Conservation (phyloP, 495 filamentous ascomycete species). For the Hyphodiscus hymeniophilus region DNA sequence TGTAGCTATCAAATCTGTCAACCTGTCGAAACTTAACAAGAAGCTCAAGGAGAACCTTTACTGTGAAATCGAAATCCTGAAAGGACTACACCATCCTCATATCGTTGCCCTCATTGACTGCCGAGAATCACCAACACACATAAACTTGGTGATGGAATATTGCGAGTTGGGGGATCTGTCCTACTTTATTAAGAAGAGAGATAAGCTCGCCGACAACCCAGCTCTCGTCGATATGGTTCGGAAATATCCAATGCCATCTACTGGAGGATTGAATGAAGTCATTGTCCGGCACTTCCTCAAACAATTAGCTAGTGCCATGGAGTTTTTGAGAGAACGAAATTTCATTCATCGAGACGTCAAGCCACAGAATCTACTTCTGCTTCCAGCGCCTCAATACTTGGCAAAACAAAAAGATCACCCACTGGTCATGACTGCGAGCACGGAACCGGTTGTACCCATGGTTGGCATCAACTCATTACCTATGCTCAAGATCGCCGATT, state of each 20-base stretch:
- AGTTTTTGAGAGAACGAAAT: conserved; percentile 76
- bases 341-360: conserved; percentile 97
- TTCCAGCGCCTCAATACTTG: conserved; percentile 64
- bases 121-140: conserved; percentile 74
- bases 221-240: conserved; percentile 76
- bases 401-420: conserved; percentile 30
- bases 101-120: conserved; percentile 95
- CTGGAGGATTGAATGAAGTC: conserved; percentile 85
- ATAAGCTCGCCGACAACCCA: conserved; percentile 63
- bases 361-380: conserved; percentile 87
- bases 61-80: conserved; percentile 89
- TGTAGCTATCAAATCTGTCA: conserved; percentile 95
- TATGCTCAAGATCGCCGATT: conserved; percentile 95
- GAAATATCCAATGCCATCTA: conserved; percentile 77
- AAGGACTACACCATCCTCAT: conserved; percentile 86
- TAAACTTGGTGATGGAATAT: conserved; percentile 98
- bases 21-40: conserved; percentile 79
- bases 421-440: conserved; percentile 52
- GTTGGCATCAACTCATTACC: conserved; percentile 81
- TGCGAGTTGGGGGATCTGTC: conserved; percentile 92
- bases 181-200: conserved; percentile 87
- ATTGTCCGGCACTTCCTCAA: conserved; percentile 92
- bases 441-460: conserved; percentile 67
- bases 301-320: conserved; percentile 85
- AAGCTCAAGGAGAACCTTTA: conserved; percentile 95